A percentile compares a stretch with the other conserved stretches of the same genome.
phyloP scores from a whole-genome alignment of 1,284 basidiomycete species.

The Somion occarium region DNA sequence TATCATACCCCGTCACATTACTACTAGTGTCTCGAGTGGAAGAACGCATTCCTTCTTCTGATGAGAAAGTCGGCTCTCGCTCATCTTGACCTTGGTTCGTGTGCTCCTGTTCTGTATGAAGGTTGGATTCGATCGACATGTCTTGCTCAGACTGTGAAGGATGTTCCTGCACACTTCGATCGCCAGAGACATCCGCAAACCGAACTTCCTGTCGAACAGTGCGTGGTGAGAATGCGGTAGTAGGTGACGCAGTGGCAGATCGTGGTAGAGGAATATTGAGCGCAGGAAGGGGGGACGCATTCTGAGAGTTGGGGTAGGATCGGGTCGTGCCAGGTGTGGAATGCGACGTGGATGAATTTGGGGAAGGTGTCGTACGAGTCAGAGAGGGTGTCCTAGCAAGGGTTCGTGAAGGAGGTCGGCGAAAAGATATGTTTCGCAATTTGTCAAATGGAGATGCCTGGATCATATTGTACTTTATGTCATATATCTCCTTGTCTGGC shows the following conservation, averaged over 20 bases:
- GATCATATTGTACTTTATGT: not conserved
- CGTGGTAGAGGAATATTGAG: slow-evolving; percentile 50
- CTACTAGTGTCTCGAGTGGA: slow-evolving; percentile 8
- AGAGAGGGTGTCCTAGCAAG: slow-evolving; percentile 62
- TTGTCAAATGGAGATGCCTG: slow-evolving; percentile 65
- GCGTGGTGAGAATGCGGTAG: slow-evolving; percentile 12
- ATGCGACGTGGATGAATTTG: slow-evolving; percentile 52
- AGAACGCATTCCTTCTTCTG: slow-evolving; percentile 33
- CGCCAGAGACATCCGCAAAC: too few relatives aligned
- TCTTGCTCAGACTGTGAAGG: slow-evolving; percentile 1
- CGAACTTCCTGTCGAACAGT: not conserved
- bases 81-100: slow-evolving; percentile 9
- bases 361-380: slow-evolving; percentile 48
- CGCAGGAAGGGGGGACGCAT: slow-evolving; percentile 43
- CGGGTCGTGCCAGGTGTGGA: slow-evolving; percentile 3
- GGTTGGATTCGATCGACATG: slow-evolving; percentile 8
- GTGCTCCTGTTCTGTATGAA: slow-evolving; percentile 6
- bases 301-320: slow-evolving; percentile 31
- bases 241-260: slow-evolving; percentile 49
- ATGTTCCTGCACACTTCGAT: not conserved
- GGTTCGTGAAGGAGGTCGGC: slow-evolving; percentile 47
- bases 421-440: slow-evolving; percentile 58
- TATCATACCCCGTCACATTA: slow-evolving; percentile 1
- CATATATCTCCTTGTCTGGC: not conserved
- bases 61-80: slow-evolving; percentile 65